These are phyloP conservation scores for Borovskyia barvae DNA, from an alignment of 208 protist genomes.

Conservation along the genomic window DNA sequence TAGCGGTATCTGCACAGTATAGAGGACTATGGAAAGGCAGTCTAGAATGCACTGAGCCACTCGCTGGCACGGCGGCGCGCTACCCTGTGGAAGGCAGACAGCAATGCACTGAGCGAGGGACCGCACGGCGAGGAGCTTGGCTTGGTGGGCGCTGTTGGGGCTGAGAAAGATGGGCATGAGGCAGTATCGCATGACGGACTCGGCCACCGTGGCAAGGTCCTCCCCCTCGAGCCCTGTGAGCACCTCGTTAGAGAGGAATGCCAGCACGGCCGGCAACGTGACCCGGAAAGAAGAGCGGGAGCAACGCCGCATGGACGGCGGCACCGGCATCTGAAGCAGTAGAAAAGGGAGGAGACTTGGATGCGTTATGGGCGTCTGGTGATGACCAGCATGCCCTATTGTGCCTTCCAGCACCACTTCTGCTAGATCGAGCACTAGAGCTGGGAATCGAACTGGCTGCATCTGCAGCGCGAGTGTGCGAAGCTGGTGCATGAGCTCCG, in stretches of 20 bases:
- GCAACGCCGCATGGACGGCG: constrained; percentile 67
- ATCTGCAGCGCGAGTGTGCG: constrained; percentile 72
- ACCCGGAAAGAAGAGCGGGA: constrained; percentile 58
- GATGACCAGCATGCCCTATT: constrained; percentile 32
- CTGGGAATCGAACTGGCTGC: constrained; percentile 30
- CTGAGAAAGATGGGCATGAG: constrained; percentile 68
- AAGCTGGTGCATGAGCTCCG: constrained; percentile 62
- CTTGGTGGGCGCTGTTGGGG: constrained; percentile 26
- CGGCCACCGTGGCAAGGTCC: constrained; percentile 23
- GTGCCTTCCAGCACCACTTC: constrained; percentile 61
- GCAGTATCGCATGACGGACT: constrained; percentile 63
- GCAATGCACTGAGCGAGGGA: constrained; percentile 58
- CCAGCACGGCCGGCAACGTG: constrained; percentile 60
- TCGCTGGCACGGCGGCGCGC: constrained; percentile 3
- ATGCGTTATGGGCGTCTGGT: constrained; percentile 31
- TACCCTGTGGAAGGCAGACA: constrained; percentile 35
- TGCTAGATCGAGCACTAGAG: constrained; percentile 49
- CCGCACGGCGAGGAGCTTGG: constrained; percentile 42
- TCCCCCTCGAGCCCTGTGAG: constrained; percentile 34
- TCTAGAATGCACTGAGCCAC: constrained; percentile 35
- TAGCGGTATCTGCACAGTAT: constrained; percentile 20
- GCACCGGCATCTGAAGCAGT: constrained; percentile 49
- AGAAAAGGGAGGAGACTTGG: constrained; percentile 43
- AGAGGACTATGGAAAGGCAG: constrained; percentile 24
- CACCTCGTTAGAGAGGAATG: constrained; percentile 62